Conservation (phyloP, 192 early-diverging fungal genomes). For the Anaeromyces robustus region DNA sequence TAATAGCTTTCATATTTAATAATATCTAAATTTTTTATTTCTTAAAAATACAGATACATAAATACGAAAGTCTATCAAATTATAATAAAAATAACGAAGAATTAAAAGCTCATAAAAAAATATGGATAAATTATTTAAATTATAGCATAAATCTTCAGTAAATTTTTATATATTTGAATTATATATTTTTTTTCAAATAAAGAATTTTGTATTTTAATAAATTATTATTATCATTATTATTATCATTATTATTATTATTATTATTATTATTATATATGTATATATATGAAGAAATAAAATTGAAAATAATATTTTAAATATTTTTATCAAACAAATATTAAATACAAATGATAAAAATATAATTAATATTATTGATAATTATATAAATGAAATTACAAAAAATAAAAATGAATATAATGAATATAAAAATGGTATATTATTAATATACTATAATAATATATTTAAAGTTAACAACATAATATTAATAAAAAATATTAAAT, state of each 20-base stretch:
- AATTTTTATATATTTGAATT: too few species aligned
- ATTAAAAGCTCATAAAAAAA: neutral
- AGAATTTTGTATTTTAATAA: too few species aligned
- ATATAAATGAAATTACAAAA: neutral
- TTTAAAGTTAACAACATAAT: too few species aligned
- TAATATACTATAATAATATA: neutral
- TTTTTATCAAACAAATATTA: neutral
- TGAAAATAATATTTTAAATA: neutral
- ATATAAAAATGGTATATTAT: neutral
- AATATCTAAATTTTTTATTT: too few species aligned
- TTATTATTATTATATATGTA: too few species aligned
- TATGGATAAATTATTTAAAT: neutral
- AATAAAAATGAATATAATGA: neutral
- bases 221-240: too few species aligned
- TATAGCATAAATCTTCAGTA: neutral
- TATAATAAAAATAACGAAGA: neutral
- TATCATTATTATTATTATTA: too few species aligned
- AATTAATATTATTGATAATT: neutral
- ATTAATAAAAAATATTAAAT: neutral
- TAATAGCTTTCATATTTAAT: too few species aligned
- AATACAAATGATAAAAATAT: neutral
- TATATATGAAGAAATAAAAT: neutral
- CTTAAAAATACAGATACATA: neutral
- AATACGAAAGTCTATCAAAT: neutral
- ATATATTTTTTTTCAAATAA: too few species aligned